Evolutionary conservation across 2,329 filamentous ascomycete species (phyloP).

Genomic region (Cryphonectria nitschkei): DNA sequence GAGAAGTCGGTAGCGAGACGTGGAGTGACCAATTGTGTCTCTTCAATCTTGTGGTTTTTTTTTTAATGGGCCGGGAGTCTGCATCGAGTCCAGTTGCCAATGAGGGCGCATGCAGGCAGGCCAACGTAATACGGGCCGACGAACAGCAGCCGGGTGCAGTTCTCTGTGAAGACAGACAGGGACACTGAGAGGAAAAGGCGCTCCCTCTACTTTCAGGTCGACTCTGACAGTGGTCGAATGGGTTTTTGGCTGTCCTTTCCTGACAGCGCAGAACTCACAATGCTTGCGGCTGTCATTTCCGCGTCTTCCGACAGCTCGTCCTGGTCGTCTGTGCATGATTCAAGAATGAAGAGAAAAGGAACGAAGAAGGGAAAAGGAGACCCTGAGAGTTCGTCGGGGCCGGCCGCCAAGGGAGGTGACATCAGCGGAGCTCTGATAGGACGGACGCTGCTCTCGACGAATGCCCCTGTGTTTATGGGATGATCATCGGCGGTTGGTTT

Average conservation of each 20-base stretch:
- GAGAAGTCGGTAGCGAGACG: neutral
- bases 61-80: neutral
- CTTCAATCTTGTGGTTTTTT: neutral
- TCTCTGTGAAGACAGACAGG: neutral
- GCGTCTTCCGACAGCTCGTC: constrained; percentile 6
- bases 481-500: neutral
- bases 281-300: neutral
- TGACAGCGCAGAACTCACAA: neutral
- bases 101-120: constrained; percentile 2
- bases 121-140: neutral
- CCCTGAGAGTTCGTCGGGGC: neutral
- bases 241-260: neutral
- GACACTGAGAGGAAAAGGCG: neutral
- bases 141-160: neutral
- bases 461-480: neutral
- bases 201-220: neutral
- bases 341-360: neutral
- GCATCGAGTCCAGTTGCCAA: constrained; percentile 2
- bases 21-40: neutral
- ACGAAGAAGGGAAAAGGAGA: neutral
- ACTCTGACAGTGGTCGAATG: neutral
- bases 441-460: neutral
- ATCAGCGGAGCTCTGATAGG: neutral
- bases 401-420: neutral
- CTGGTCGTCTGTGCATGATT: neutral